A percentile compares a stretch with the other conserved stretches of the same genome.
Evolutionary conservation across 371 early-diverging fungal genomes (phyloP).

Genomic region (Gilbertella persicaria): DNA sequence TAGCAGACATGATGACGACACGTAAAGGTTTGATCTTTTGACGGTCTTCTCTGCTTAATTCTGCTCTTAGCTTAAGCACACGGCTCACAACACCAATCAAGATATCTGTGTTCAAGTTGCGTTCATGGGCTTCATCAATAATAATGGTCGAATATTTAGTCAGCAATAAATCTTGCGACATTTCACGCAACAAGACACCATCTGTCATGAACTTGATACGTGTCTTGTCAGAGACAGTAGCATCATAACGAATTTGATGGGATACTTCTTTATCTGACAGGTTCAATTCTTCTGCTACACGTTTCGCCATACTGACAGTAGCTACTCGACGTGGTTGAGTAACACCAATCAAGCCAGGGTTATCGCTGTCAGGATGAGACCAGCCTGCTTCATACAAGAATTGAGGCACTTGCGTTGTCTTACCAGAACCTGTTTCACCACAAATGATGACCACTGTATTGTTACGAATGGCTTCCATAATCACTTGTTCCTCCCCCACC

Average conservation of each 20-base stretch:
- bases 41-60: conserved; percentile 57
- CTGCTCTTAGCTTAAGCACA: conserved; percentile 70
- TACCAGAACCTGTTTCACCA: conserved; percentile 99
- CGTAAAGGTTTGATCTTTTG: conserved; percentile 80
- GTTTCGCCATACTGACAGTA: conserved; percentile 95
- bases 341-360: conserved; percentile 92
- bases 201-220: conserved; percentile 99
- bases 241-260: conserved; percentile 92
- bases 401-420: conserved; percentile 98
- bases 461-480: conserved; percentile 91
- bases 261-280: conserved; percentile 59
- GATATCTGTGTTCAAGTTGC: conserved; percentile 97
- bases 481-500: conserved; percentile 92
- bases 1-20: conserved; percentile 99
- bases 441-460: conserved; percentile 89
- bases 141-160: conserved; percentile 94
- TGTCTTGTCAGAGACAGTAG: conserved; percentile 72
- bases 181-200: conserved; percentile 96
- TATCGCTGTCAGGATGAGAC: conserved; percentile 76
- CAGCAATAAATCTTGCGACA: conserved; percentile 86
- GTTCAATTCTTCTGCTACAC: conserved; percentile 93
- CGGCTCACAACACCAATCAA: conserved; percentile 93
- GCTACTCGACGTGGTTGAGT: conserved; percentile 99
- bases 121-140: conserved; percentile 99
- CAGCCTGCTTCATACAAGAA: conserved; percentile 98